phyloP scores from a whole-genome alignment of 345 rosid species.

The Ceriops zippeliana region DNA sequence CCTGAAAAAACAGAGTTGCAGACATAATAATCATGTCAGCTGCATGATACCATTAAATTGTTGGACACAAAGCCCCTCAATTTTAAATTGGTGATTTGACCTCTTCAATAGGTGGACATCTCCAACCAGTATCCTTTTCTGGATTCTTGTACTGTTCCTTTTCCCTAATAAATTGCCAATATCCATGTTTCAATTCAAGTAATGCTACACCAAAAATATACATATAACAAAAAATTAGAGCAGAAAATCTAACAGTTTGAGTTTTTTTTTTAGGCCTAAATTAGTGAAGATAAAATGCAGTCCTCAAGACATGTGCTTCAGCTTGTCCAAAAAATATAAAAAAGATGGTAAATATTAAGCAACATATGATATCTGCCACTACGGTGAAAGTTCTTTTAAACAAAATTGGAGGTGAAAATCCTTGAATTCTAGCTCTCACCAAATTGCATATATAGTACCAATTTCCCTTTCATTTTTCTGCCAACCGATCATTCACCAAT shows the following conservation, averaged over 20 bases:
- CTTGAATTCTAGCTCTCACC: too few relatives aligned
- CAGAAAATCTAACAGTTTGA: not conserved
- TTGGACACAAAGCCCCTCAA: not conserved
- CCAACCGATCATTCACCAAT: too few relatives aligned
- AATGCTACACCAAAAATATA: conserved; percentile 4
- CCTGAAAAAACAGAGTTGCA: conserved; percentile 37
- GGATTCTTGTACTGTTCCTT: conserved; percentile 74
- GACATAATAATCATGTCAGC: not conserved
- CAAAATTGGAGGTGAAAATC: too few relatives aligned
- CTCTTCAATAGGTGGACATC: conserved; percentile 85
- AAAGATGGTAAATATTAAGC: too few relatives aligned
- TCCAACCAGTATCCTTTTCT: conserved; percentile 48
- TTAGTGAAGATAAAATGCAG: not conserved
- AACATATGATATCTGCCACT: too few relatives aligned
- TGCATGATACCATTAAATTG: not conserved
- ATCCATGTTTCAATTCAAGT: conserved; percentile 8
- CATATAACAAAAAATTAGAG: not conserved
- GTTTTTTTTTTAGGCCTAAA: not conserved
- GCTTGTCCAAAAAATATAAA: too few relatives aligned
- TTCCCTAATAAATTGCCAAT: conserved; percentile 50
- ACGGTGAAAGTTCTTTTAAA: too few relatives aligned
- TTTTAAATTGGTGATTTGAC: conserved; percentile 33
- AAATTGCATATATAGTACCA: too few relatives aligned
- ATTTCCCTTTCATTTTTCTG: too few relatives aligned
- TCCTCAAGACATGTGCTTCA: too few relatives aligned